Evolutionary conservation across 805 yeast genomes (phyloP), one percentile per base, ranked within the genome.

Genomic region (Metschnikowia corniflorae): DNA sequence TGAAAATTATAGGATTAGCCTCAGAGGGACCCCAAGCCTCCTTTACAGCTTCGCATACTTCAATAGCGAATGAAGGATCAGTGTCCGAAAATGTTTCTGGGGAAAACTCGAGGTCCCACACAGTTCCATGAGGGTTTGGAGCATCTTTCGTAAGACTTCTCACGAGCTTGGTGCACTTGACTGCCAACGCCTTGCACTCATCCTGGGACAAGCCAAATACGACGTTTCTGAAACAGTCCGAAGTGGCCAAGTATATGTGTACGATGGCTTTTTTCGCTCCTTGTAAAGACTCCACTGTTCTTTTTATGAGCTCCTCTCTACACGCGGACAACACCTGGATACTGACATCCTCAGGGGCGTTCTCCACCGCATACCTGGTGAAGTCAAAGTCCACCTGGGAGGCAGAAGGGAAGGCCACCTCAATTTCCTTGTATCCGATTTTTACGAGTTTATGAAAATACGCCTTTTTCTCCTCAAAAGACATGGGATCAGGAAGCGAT

Each of bases 401-500:
- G 3, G 93, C 93, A 13, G 85, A 71, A 5, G 93, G 93, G 60
- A 84, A 84, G 0, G 88, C 78, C 15, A 85, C 93, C 59, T 84
- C 93, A 40, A 84, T 84, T 58, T 84, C 93, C 56, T 84, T 84
- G 63, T 80, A 84, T 1, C 94, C 94, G 26, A 83, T 61, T 18
- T 80, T 83, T 12, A 83, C 72, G 27, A 84, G 66, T 56, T 82
- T 80, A 37, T 74, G 63, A 58, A 83, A 82, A 61, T 80, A 84
- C 37, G 68, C 75, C 53, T 79, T 79, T 62, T 84, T 84, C 52
- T 84, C 89, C n/a, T 67, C 80, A 28, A 82, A 68, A n/a, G 82
- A 70, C 94, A 84, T 84, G 36, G 93, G 94, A 54, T 84, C 93
- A 0, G 93, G 91, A 48, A 84, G 70, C 5, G 89, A 80, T 63